A percentile compares a stretch with the other conserved stretches of the same genome.
Evolutionary conservation across 805 yeast genomes (phyloP).

Genomic region (Ogataea salicorniae): DNA sequence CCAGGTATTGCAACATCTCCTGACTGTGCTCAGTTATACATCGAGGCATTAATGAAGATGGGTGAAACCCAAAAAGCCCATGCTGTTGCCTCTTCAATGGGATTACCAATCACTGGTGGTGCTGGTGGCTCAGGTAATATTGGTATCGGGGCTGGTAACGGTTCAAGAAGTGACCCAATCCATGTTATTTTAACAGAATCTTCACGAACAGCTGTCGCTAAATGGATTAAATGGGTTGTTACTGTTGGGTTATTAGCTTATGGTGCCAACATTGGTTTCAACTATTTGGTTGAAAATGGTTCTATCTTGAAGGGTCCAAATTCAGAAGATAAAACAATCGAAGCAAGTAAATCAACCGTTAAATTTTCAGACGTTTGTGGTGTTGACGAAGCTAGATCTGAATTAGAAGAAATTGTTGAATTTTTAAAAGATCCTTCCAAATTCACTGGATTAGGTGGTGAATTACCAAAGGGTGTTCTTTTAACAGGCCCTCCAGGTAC

Average conservation of each 20-base stretch:
- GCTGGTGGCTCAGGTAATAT: constrained; percentile 9
- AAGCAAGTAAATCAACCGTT: constrained; percentile 42
- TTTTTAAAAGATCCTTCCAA: constrained; percentile 93
- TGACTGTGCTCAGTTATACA: constrained; percentile 74
- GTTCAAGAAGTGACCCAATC: constrained; percentile 75
- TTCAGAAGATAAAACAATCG: constrained; percentile 20
- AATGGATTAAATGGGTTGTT: constrained; percentile 85
- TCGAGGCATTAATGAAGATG: constrained; percentile 71
- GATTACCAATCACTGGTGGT: constrained; percentile 27
- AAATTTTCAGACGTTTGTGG: constrained; percentile 93
- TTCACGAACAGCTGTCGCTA: constrained; percentile 67
- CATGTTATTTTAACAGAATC: constrained; percentile 93
- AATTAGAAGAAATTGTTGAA: constrained; percentile 96
- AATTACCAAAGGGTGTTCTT: constrained; percentile 93
- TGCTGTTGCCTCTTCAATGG: constrained; percentile 46
- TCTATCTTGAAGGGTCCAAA: constrained; percentile 42
- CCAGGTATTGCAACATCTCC: constrained; percentile 84
- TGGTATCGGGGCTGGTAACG: constrained; percentile 30
- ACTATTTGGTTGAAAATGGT: constrained; percentile 75
- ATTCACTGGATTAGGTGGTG: constrained; percentile 96
- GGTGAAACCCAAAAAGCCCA: constrained; percentile 80
- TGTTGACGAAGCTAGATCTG: constrained; percentile 97
- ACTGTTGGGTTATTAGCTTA: constrained; percentile 77
- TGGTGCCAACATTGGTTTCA: constrained; percentile 74
- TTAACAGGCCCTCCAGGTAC: constrained; percentile 99